Conservation (phyloP, 2,329 filamentous ascomycete genomes). For the Stachybotrys echinatus region DNA sequence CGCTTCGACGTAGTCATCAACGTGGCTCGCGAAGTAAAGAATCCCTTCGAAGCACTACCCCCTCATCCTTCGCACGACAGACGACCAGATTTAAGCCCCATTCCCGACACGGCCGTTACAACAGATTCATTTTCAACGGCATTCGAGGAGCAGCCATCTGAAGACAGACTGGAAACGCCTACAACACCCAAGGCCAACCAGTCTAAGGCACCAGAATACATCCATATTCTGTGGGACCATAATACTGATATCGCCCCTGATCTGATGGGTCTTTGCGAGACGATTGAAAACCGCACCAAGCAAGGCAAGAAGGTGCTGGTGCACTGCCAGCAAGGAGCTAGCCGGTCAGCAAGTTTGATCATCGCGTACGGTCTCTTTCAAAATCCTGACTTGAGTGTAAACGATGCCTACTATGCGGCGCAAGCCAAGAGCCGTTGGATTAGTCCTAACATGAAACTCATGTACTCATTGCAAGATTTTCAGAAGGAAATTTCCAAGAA, state of each 20-base stretch:
- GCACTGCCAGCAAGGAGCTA: conserved; percentile 83
- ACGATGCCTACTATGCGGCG: conserved; percentile 76
- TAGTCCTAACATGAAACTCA: conserved; percentile 85
- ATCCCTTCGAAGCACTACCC: conserved; percentile 53
- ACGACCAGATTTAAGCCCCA: conserved; percentile 33
- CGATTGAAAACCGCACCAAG: conserved; percentile 66
- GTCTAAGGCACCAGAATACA: conserved; percentile 66
- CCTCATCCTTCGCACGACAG: conserved; percentile 20
- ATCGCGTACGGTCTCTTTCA: conserved; percentile 82
- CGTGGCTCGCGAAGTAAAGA: conserved; percentile 74
- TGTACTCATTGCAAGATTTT: conserved; percentile 85
- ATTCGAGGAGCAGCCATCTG: conserved; percentile 46
- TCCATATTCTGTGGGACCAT: conserved; percentile 84
- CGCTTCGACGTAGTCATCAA: conserved; percentile 81
- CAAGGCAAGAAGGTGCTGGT: conserved; percentile 75
- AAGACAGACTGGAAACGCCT: conserved; percentile 39
- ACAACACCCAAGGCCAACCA: conserved; percentile 48
- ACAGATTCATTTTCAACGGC: conserved; percentile 55
- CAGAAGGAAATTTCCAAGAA: conserved; percentile 56
- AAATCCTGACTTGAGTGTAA: conserved; percentile 70
- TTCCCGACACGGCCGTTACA: conserved; percentile 51
- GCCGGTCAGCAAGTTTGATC: conserved; percentile 77
- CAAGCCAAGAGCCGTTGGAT: conserved; percentile 83
- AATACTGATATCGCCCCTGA: conserved; percentile 81
- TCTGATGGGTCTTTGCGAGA: conserved; percentile 68